phyloP scores from a whole-genome alignment of 148 eudicot species.

The Chenopodium berlandieri region DNA sequence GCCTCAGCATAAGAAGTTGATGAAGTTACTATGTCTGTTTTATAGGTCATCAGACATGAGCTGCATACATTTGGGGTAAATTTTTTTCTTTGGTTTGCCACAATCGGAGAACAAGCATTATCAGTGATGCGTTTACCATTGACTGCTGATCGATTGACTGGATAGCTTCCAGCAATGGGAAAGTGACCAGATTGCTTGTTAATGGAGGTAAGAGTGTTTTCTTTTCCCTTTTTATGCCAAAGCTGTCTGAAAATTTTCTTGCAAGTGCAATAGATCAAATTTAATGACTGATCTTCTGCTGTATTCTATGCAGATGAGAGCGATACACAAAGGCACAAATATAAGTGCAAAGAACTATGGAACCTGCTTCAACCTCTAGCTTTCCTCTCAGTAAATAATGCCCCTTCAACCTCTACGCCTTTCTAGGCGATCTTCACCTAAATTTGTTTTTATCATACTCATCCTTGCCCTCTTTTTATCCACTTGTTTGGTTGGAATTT shows the following conservation, averaged over 20 bases:
- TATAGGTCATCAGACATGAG: constrained; percentile 7
- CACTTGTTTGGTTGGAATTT: constrained; percentile 36
- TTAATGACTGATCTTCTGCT: constrained; percentile 3
- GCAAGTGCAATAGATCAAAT: not conserved
- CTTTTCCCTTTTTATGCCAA: not conserved
- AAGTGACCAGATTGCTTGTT: not conserved
- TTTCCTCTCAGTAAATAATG: constrained; percentile 40
- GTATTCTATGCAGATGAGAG: constrained; percentile 30
- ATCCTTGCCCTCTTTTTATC: constrained; percentile 42
- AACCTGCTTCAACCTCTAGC: constrained; percentile 19
- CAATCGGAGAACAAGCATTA: constrained; percentile 1
- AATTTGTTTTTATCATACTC: constrained; percentile 38
- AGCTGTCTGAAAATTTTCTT: not conserved
- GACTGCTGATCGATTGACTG: not conserved
- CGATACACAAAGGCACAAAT: constrained; percentile 18
- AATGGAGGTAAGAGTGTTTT: not conserved
- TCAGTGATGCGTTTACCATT: not conserved
- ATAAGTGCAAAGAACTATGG: constrained; percentile 10
- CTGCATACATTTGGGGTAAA: not conserved
- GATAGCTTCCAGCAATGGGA: not conserved
- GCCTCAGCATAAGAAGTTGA: not conserved
- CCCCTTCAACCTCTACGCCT: constrained; percentile 45
- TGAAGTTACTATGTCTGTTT: not conserved
- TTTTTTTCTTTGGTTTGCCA: not conserved
- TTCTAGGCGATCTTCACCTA: constrained; percentile 41